Evolutionary conservation across 2,329 filamentous ascomycete species (phyloP).

Genomic region (Diaporthe humulicola): DNA sequence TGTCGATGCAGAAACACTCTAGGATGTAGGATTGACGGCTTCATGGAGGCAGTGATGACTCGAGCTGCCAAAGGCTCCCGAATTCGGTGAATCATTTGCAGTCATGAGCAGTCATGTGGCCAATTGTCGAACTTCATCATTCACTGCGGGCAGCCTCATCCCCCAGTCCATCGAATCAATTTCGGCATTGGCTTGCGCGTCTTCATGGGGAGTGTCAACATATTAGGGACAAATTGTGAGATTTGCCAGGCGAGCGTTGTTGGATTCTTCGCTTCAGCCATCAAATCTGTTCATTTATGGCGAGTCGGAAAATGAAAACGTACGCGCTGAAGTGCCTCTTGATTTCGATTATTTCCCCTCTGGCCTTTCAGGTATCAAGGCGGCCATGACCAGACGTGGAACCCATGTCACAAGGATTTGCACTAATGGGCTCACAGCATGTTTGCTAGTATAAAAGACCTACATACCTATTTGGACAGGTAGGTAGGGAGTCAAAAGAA

Average conservation of each 20-base stretch:
- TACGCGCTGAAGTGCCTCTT: too few species aligned
- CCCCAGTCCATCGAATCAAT: not conserved
- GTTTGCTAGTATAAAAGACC: not conserved
- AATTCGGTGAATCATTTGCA: not conserved
- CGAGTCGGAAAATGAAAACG: too few species aligned
- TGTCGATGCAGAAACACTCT: too few species aligned
- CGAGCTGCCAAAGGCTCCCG: too few species aligned
- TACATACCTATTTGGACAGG: not conserved
- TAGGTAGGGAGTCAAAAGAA: not conserved
- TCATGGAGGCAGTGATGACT: not conserved
- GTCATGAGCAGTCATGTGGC: not conserved
- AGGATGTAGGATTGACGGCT: not conserved
- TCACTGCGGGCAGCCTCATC: too few species aligned
- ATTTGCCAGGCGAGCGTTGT: not conserved
- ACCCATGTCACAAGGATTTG: not conserved
- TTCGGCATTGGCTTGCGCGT: accelerated
- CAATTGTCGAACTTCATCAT: accelerated
- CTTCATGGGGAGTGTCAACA: not conserved
- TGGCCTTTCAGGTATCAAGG: too few species aligned
- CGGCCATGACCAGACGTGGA: not conserved
- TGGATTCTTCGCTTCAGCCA: not conserved
- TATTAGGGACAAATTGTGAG: too few species aligned
- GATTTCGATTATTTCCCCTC: too few species aligned
- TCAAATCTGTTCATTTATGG: not conserved
- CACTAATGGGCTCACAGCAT: too few species aligned